Base-by-base conservation (phyloP, 2,329 filamentous ascomycete genomes). In the Emericellopsis cladophorae region DNA sequence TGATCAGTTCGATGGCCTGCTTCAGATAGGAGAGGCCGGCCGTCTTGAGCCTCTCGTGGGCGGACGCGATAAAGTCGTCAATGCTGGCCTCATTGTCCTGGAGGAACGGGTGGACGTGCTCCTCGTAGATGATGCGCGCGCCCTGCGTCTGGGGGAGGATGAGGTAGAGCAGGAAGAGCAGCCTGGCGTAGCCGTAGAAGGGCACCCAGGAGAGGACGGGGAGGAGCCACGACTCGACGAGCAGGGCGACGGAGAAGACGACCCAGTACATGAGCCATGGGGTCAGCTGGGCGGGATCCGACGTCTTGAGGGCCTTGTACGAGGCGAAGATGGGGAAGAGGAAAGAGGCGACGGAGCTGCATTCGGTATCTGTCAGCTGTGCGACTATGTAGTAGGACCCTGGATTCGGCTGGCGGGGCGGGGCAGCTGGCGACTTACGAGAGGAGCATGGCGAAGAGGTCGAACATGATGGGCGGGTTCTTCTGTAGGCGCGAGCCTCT, bases 201-300 rank as follows among this genome's bases (percentile, higher is more conserved):
- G 92, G 92, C 31, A 96, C 68, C 86, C 88, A 96, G 58, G 74
- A 74, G 37, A 96, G 74, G 54, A 96, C 80, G 65, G 90, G 95
- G 53, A 81, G 78, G 42, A 84, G 79, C 76, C 88, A 94, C 37
- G 83, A 89, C 66, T 96, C 92, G 61, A 80, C 76, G 46, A 92
- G 75, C 42, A 89, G 71, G 52, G 81, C 77, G 58, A 85, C 81
- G 45, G 85, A 84, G 48, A 95, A 76, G 21, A 95, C 87, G 45
- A 95, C 87, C 84, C 90, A 98, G 74, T 96, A 98, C 84, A 96
- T 96, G 49, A 96, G 76, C 92, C 92, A 98, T 80, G 90, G 90
- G 48, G 86, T 86, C 45, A 95, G 74, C 57, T 93, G 80, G 31
- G 86, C 81, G 2, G 89, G 88, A 60, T 95, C 86, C 40, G 84